Base-by-base conservation (phyloP, 805 yeast species). In the Saccharomycopsis sp. region DNA sequence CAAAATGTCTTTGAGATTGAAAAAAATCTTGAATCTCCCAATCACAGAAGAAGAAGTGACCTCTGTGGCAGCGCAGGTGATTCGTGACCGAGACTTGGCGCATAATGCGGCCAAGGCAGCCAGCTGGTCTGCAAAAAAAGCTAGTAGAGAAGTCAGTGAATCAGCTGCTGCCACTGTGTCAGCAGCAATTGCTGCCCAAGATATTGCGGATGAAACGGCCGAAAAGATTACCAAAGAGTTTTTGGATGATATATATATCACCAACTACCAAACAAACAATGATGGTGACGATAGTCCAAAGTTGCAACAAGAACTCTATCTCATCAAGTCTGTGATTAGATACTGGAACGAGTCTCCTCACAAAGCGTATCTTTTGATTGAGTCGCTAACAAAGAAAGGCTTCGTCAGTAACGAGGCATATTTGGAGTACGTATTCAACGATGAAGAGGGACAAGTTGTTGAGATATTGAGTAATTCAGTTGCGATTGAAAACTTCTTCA, bases 291-390 rank as follows among this genome's bases (percentile, higher is more conserved):
- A 66, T 52, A 62, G 66, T 41, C 66, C 65, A 51, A 44, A 44
- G 16, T 20, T 18, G 8, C 20, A 44, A 12, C 62, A 62, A 14
- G 65, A 76, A 56, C 54, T 58, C 20, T 76, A 77, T 75, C 75
- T 82, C 9, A 76, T 86, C 50, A 79, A 77, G 24, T 78, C 85
- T 1, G 81, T 85, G 1, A 65, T 87, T 44, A 72, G 80, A 52
- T 82, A 79, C 65, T 87, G 95, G 94, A 76, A 77, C 58, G 73
- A 75, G 51, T 82, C 84, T 58, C 85, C 87, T 0, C 80, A 84
- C 65, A 80, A 82, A 55, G 94, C 88, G 0, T 80, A 75, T 57
- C 71, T 85, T 58, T 79, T 86, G 9, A 68, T 82, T 47, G 83
- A 81, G 61, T 76, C 79, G 55, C 72, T 86, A 59, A 73, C 75